A percentile compares a stretch with the other conserved stretches of the same genome.
These are phyloP conservation scores for Paraleonurus japonicus DNA, from an alignment of 257 asterid species.

Conservation along the genomic window DNA sequence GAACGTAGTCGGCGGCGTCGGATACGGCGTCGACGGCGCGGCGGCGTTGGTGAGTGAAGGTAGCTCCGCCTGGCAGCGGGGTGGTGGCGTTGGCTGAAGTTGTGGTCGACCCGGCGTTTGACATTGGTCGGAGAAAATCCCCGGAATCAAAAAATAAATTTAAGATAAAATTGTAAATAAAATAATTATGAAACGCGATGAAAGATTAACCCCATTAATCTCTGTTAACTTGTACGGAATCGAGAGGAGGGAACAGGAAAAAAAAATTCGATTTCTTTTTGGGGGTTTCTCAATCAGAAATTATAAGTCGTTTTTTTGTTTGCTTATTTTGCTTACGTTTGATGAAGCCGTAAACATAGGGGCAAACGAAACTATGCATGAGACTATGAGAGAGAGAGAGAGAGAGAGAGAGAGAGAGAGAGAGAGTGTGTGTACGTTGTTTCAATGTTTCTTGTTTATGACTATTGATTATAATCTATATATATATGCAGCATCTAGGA, in stretches of 20 bases:
- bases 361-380: slow-evolving; percentile 10
- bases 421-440: background rate
- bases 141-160: background rate
- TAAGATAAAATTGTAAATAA: background rate
- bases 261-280: background rate
- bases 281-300: background rate
- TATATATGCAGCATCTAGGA: background rate
- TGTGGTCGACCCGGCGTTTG: slow-evolving; percentile 26
- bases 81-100: slow-evolving; percentile 12
- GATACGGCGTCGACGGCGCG: slow-evolving; percentile 20
- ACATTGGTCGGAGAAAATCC: slow-evolving; percentile 20
- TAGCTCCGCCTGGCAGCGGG: slow-evolving; percentile 19
- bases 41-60: slow-evolving; percentile 37
- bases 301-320: background rate
- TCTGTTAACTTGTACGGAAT: background rate
- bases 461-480: background rate
- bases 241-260: background rate
- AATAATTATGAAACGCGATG: background rate
- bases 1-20: slow-evolving; percentile 17
- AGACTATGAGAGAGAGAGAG: slow-evolving; percentile 6
- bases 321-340: background rate
- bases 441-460: background rate
- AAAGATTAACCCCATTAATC: background rate
- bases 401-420: background rate
- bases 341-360: slow-evolving; percentile 26